These are phyloP conservation scores for Acer negundo DNA, from an alignment of 345 rosid genomes.

Conservation along the genomic window DNA sequence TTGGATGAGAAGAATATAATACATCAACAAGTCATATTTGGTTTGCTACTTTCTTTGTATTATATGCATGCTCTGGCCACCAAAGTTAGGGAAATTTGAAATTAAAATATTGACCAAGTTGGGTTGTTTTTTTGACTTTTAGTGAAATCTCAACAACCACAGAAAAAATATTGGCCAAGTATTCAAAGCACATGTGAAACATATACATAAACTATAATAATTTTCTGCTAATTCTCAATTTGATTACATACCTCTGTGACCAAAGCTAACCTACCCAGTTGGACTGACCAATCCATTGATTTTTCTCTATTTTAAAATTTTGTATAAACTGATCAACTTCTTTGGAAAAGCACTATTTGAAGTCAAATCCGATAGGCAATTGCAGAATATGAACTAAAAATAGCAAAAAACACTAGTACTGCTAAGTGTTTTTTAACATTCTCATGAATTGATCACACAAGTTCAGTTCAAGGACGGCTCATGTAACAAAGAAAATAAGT, in stretches of 20 bases:
- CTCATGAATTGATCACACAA: too few species aligned
- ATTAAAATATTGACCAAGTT: background rate
- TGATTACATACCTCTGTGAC: background rate
- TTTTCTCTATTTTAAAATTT: background rate
- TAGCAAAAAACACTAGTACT: too few species aligned
- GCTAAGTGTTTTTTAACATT: too few species aligned
- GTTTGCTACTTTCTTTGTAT: constrained; percentile 6
- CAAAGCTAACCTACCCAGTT: background rate
- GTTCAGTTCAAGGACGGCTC: too few species aligned
- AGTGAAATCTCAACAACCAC: background rate
- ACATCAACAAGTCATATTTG: constrained; percentile 14
- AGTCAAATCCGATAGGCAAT: too few species aligned
- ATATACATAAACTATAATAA: background rate
- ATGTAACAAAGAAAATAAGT: too few species aligned
- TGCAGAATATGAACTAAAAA: too few species aligned
- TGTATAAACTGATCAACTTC: too few species aligned
- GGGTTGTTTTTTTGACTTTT: background rate
- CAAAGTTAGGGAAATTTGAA: background rate
- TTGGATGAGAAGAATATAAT: background rate
- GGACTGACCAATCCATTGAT: background rate
- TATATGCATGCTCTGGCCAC: background rate
- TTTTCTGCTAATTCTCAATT: background rate
- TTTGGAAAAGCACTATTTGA: too few species aligned
- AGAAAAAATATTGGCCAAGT: background rate
- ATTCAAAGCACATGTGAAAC: background rate